Conservation (phyloP, 306 rosid species). For the Trifolium pratense region DNA sequence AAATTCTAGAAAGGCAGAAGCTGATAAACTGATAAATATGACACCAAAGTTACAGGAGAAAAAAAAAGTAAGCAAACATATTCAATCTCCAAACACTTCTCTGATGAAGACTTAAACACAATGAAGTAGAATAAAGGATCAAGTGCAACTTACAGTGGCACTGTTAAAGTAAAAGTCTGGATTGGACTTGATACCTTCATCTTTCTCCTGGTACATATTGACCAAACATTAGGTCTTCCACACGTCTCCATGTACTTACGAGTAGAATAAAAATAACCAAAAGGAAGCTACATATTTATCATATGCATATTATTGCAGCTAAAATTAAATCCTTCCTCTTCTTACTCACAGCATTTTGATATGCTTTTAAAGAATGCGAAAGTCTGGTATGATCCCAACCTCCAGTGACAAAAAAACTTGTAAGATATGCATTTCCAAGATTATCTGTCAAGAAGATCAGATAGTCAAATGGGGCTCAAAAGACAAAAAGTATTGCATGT, state of each 20-base stretch:
- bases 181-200: constrained; percentile 82
- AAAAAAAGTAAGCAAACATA: constrained; percentile 18
- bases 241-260: constrained; percentile 27
- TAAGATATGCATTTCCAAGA: constrained; percentile 93
- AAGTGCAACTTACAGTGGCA: constrained; percentile 74
- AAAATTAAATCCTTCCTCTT: constrained; percentile 48
- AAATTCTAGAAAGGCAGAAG: constrained; percentile 18
- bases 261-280: constrained; percentile 26
- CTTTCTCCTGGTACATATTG: constrained; percentile 77
- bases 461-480: constrained; percentile 27
- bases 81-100: constrained; percentile 37
- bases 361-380: constrained; percentile 86
- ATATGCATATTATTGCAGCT: constrained; percentile 28
- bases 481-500: constrained; percentile 12
- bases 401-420: constrained; percentile 90
- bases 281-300: constrained; percentile 33
- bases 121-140: constrained; percentile 35
- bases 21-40: constrained; percentile 19
- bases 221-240: constrained; percentile 50
- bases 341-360: constrained; percentile 93
- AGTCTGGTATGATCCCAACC: constrained; percentile 92
- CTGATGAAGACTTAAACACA: constrained; percentile 18
- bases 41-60: constrained; percentile 6
- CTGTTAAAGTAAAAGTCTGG: constrained; percentile 87
- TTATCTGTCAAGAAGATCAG: constrained; percentile 65